These are phyloP conservation scores for Chlorella sorokiniana DNA, from an alignment of 139 green algal species.

Conservation along the genomic window DNA sequence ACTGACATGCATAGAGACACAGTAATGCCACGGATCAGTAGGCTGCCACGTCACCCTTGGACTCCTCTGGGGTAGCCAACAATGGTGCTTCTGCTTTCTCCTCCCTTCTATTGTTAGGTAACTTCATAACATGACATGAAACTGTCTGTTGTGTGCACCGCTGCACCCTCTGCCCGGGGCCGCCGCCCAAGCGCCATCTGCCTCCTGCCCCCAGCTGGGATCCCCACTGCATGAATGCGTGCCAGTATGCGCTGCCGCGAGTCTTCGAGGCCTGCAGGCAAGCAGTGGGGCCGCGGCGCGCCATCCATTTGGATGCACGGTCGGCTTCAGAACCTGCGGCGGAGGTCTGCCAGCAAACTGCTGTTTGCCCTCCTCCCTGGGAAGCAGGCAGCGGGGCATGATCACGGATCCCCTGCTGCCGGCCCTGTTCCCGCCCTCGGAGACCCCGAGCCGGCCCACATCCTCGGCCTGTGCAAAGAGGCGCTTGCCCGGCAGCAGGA, in stretches of 20 bases:
- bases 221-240: background rate
- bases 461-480: background rate
- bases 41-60: too few relatives aligned
- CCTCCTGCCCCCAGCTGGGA: background rate
- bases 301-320: too few relatives aligned
- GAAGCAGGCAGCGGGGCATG: background rate
- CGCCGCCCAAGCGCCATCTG: background rate
- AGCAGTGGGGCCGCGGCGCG: background rate
- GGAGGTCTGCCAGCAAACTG: background rate
- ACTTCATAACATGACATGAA: too few relatives aligned
- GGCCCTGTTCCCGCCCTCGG: background rate
- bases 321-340: too few relatives aligned
- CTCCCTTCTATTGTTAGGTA: too few relatives aligned
- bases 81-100: too few relatives aligned
- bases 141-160: too few relatives aligned
- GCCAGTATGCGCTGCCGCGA: background rate
- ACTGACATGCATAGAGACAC: too few relatives aligned
- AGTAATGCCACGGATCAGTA: too few relatives aligned
- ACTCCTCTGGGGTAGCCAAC: too few relatives aligned
- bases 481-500: background rate
- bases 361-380: background rate
- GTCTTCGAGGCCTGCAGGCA: conserved; percentile 5
- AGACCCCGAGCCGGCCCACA: background rate
- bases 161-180: background rate
- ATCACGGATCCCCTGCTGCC: background rate